phyloP scores from a whole-genome alignment of 2,329 filamentous ascomycete species.

The Simplicillium aogashimaense region DNA sequence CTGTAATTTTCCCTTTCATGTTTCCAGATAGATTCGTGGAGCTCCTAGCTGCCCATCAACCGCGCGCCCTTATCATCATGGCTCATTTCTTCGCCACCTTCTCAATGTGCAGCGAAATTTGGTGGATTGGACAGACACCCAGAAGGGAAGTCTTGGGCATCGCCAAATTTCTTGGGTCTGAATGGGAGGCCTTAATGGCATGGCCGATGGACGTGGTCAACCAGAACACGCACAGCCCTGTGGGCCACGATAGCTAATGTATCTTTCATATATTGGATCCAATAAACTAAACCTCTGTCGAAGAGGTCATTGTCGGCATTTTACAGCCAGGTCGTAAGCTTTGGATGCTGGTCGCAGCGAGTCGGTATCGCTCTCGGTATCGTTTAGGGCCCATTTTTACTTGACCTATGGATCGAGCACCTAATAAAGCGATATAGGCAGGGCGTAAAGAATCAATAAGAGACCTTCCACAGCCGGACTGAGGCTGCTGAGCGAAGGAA shows the following conservation, averaged over 20 bases:
- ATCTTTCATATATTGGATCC: neutral
- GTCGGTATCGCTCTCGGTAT: conserved; percentile 7
- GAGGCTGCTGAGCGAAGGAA: too few relatives aligned
- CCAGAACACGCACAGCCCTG: neutral
- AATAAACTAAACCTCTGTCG: neutral
- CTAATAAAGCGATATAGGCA: neutral
- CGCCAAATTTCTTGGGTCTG: conserved; percentile 1
- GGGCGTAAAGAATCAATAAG: too few relatives aligned
- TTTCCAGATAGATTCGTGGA: conserved; percentile 9
- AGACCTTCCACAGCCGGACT: too few relatives aligned
- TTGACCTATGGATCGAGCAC: neutral
- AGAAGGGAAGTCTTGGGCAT: conserved; percentile 6
- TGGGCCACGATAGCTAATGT: neutral
- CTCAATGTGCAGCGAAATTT: conserved; percentile 5
- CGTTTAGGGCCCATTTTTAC: conserved; percentile 5
- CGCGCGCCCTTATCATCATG: conserved; percentile 13
- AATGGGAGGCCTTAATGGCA: conserved; percentile 5
- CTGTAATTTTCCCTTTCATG: conserved; percentile 11
- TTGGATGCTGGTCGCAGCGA: too few relatives aligned
- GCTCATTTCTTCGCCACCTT: conserved; percentile 14
- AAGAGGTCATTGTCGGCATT: neutral
- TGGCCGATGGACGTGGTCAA: conserved; percentile 7
- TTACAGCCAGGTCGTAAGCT: too few relatives aligned
- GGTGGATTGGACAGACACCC: conserved; percentile 9
- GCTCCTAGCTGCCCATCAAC: conserved; percentile 9